Evolutionary conservation across 2,329 filamentous ascomycete species (phyloP), one percentile per base, ranked within the genome.

Genomic region (Zasmidium cellare): DNA sequence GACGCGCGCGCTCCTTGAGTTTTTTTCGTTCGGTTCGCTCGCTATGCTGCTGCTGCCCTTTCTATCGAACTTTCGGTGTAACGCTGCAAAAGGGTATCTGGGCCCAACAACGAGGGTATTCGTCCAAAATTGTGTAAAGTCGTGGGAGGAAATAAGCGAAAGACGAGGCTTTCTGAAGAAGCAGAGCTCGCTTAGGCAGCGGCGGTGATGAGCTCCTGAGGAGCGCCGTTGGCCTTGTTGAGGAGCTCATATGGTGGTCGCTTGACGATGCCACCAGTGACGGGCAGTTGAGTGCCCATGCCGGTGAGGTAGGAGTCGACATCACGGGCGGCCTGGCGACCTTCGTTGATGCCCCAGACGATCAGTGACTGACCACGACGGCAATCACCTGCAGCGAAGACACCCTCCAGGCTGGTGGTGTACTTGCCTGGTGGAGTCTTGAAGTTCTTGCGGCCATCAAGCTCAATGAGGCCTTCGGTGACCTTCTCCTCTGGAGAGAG

Each of bases 331-430:
- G 89, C 88, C 80, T 94, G 90, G 68, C 93, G 90, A 70, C 93
- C 93, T 79, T 97, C 93, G 74, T 97, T 97, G 81, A 97, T 97
- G 74, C 92, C 93, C 91, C 92, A 97, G 65, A 97, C 92, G 76
- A 97, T 97, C 58, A 97, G 82, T 56, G 91, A 96, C 79, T 97
- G 93, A 56, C 93, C 93, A 71, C 93, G 89, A 61, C 92, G 89
- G 77, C 93, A 97, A 77, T 97, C 93, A 77, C 93, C 93, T 61
- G 93, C 93, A 60, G 93, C 92, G 75, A 96, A 97, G 53, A 97
- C 87, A 63, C 92, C 93, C 16, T 89, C 83, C 22, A 96, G 75
- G 73, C 93, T 97, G 71, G 93, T 97, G 70, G 84, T 84, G 77
- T 97, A 97, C 72, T 92, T 88, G 67, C 92, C 92, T 53, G 88